Conservation (phyloP, 1,284 basidiomycete genomes). For the Microbotryum scabiosae region DNA sequence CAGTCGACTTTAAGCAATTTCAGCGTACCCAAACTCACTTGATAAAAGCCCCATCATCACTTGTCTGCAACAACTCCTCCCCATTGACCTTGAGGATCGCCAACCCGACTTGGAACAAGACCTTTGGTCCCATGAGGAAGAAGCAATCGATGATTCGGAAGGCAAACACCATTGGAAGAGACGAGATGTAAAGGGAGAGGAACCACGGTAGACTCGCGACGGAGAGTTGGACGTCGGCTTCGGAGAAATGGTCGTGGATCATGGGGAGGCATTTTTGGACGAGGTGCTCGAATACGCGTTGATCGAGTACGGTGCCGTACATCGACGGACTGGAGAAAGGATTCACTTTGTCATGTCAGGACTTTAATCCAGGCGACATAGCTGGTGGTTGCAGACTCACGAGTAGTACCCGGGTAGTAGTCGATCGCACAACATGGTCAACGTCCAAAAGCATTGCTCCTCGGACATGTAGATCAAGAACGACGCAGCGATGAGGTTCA, state of each 20-base stretch:
- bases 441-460: slow-evolving; percentile 96
- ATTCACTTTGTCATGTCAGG: not conserved
- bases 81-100: slow-evolving; percentile 99
- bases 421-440: slow-evolving; percentile 90
- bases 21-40: slow-evolving; percentile 48
- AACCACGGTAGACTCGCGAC: slow-evolving; percentile 99
- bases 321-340: slow-evolving; percentile 71
- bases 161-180: slow-evolving; percentile 98
- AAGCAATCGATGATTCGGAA: slow-evolving; percentile 99
- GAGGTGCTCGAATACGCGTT: slow-evolving; percentile 95
- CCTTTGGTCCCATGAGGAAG: slow-evolving; percentile 92
- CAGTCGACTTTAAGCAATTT: not conserved
- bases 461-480: slow-evolving; percentile 97
- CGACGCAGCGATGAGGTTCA: slow-evolving; percentile 52
- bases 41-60: slow-evolving; percentile 95
- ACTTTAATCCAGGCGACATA: not conserved
- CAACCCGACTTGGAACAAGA: slow-evolving; percentile 94
- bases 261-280: slow-evolving; percentile 69
- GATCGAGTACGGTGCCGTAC: slow-evolving; percentile 96
- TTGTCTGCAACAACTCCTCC: slow-evolving; percentile 83
- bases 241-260: slow-evolving; percentile 86
- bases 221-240: slow-evolving; percentile 89
- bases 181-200: slow-evolving; percentile 81
- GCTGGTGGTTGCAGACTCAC: slow-evolving; percentile 44
- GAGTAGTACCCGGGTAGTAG: slow-evolving; percentile 96